Percentiles rank a stretch among this genome's conserved stretches.
phyloP scores from a whole-genome alignment of 2,329 filamentous ascomycete species.

The Anisogramma anomala region DNA sequence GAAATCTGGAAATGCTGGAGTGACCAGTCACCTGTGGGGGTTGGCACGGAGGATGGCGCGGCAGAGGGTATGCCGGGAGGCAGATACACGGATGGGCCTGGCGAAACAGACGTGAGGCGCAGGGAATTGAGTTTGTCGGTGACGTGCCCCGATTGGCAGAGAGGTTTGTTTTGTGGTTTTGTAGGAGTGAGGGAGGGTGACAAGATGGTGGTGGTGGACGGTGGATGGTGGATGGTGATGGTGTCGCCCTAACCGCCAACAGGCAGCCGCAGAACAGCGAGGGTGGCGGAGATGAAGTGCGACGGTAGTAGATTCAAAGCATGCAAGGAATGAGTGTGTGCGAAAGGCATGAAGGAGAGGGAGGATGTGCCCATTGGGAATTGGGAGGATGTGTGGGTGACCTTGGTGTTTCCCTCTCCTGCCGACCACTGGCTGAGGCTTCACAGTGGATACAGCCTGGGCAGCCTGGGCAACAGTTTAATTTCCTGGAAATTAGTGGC shows the following conservation, averaged over 20 bases:
- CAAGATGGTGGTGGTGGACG: not conserved
- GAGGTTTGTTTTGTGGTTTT: not conserved
- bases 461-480: not conserved
- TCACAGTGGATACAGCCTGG: not conserved
- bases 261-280: not conserved
- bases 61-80: not conserved
- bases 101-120: too few relatives aligned
- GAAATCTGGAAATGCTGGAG: not conserved
- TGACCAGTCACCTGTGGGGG: not conserved
- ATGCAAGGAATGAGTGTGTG: not conserved
- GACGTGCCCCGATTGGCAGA: not conserved
- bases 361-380: too few relatives aligned
- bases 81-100: too few relatives aligned
- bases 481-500: not conserved
- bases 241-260: not conserved
- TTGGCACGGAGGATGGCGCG: not conserved
- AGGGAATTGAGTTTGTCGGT: not conserved
- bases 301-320: not conserved
- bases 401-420: too few relatives aligned
- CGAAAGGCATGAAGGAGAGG: not conserved
- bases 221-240: not conserved
- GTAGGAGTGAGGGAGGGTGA: not conserved
- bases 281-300: not conserved
- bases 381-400: too few relatives aligned
- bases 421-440: too few relatives aligned